Conservation (phyloP, 2,329 filamentous ascomycete genomes). For the Coniochaeta ligniaria region DNA sequence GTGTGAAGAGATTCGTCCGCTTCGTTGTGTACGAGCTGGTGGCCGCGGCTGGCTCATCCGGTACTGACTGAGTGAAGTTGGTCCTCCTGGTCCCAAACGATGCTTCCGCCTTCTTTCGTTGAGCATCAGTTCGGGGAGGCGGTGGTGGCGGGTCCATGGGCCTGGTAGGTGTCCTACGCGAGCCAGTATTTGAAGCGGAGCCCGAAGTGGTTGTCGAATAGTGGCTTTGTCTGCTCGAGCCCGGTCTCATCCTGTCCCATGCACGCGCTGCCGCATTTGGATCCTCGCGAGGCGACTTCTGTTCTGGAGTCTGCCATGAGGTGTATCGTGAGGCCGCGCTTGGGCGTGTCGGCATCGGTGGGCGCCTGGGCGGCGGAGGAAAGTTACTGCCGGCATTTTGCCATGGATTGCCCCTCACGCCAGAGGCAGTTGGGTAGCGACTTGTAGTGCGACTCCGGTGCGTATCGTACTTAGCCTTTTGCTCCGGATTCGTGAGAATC, state of each 20-base stretch:
- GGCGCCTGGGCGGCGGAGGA: slow-evolving; percentile 33
- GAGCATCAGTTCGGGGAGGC: slow-evolving; percentile 41
- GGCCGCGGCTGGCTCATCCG: slow-evolving; percentile 44
- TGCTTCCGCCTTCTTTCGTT: slow-evolving; percentile 45
- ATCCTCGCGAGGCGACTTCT: slow-evolving; percentile 9
- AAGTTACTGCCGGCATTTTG: slow-evolving; percentile 40
- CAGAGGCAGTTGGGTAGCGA: slow-evolving; percentile 41
- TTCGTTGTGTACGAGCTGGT: slow-evolving; percentile 41
- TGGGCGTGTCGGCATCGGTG: slow-evolving; percentile 14
- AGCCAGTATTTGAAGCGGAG: background rate
- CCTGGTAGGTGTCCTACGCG: slow-evolving; percentile 8
- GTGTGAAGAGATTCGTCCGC: slow-evolving; percentile 15
- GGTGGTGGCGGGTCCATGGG: slow-evolving; percentile 26
- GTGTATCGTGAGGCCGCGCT: slow-evolving; percentile 15
- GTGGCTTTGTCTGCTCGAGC: slow-evolving; percentile 5
- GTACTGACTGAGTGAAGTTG: slow-evolving; percentile 38
- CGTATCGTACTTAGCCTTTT: slow-evolving; percentile 47
- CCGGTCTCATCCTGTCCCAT: slow-evolving; percentile 15
- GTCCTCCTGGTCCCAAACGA: slow-evolving; percentile 43
- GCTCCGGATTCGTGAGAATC: slow-evolving; percentile 47
- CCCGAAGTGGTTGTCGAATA: background rate
- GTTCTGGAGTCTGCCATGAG: slow-evolving; percentile 9
- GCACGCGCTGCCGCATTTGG: slow-evolving; percentile 11
- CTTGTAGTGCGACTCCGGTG: slow-evolving; percentile 27
- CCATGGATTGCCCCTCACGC: slow-evolving; percentile 52